Evolutionary conservation across 1,284 basidiomycete genomes (phyloP).

Genomic region (Ganoderma lucidum): DNA sequence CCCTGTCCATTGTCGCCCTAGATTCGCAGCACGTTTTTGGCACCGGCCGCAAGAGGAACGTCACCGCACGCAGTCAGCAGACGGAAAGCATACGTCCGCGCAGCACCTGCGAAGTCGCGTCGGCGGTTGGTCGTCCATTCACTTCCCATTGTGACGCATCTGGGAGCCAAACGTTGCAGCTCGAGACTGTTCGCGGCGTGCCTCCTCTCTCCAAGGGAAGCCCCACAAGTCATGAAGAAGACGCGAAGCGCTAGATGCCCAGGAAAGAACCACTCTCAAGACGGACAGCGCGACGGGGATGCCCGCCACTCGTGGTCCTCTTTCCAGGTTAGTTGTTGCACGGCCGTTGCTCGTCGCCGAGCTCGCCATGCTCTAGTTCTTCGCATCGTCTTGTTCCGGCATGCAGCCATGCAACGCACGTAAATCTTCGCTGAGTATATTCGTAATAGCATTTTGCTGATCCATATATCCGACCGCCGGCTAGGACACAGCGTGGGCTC

Average conservation of each 20-base stretch:
- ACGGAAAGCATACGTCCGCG: constrained; percentile 1
- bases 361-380: constrained; percentile 2
- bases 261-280: not conserved
- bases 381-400: not conserved
- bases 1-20: not conserved
- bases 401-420: not conserved
- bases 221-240: constrained; percentile 7
- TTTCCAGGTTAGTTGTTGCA: not conserved
- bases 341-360: not conserved
- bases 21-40: not conserved
- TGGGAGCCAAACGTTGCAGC: constrained; percentile 2
- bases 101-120: constrained; percentile 11
- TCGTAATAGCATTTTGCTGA: not conserved
- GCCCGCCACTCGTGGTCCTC: not conserved
- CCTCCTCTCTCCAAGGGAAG: constrained; percentile 7
- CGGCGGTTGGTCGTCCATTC: constrained; percentile 20
- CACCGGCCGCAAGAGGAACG: constrained; percentile 1
- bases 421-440: not conserved
- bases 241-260: constrained; percentile 7
- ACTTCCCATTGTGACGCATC: constrained; percentile 17
- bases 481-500: not conserved
- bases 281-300: not conserved
- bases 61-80: constrained; percentile 7
- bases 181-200: constrained; percentile 25
- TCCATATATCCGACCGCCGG: not conserved